These are phyloP conservation scores for Arthroderma sp. DNA, from an alignment of 2,329 filamentous ascomycete genomes.

Conservation along the genomic window DNA sequence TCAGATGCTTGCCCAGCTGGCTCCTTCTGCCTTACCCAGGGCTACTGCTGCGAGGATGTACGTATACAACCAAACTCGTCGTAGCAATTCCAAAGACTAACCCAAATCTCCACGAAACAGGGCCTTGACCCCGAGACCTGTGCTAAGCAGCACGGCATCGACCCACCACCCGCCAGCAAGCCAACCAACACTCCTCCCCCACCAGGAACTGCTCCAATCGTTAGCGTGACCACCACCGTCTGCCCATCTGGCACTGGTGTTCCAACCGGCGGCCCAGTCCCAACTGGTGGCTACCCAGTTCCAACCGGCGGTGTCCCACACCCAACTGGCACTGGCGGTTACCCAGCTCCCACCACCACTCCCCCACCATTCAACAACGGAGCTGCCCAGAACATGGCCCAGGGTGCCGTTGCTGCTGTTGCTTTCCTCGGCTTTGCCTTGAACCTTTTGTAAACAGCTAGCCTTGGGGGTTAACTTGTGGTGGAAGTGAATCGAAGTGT, in stretches of 20 bases:
- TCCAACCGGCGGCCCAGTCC: not conserved
- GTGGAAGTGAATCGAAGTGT: too few relatives aligned
- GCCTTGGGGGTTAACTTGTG: too few relatives aligned
- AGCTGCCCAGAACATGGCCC: constrained; percentile 6
- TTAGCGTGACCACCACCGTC: not conserved
- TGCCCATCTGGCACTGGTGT: constrained; percentile 1
- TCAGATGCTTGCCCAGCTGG: constrained; percentile 10
- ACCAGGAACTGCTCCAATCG: not conserved
- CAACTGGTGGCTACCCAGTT: not conserved
- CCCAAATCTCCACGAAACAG: not conserved
- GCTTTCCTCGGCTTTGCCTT: constrained; percentile 6
- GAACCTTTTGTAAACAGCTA: constrained; percentile 1
- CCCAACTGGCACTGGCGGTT: not conserved
- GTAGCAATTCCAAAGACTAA: not conserved
- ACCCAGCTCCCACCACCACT: not conserved
- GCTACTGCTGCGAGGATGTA: constrained; percentile 12
- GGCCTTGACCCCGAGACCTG: constrained; percentile 8
- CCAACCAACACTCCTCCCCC: constrained; percentile 1
- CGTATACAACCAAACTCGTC: not conserved
- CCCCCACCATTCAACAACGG: constrained; percentile 4
- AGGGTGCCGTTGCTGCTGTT: constrained; percentile 5
- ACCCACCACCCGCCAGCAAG: not conserved
- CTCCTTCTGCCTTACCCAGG: constrained; percentile 10
- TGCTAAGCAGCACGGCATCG: constrained; percentile 7
- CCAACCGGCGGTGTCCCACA: not conserved